Percentiles rank a stretch among this genome's conserved stretches.
phyloP scores from a whole-genome alignment of 1,284 basidiomycete genomes.

The Ustilago esculenta region DNA sequence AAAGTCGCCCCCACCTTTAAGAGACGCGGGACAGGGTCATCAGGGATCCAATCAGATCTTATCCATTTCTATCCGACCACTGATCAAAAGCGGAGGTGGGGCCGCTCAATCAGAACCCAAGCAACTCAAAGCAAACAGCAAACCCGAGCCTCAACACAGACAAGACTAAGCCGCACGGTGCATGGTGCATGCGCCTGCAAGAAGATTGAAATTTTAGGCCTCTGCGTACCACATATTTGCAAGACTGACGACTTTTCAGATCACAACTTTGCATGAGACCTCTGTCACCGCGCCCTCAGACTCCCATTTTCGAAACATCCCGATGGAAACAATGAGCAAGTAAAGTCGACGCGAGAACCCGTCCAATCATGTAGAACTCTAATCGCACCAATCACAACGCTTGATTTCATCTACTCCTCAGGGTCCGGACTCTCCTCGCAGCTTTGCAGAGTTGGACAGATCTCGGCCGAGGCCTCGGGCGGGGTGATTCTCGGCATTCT shows the following conservation, averaged over 20 bases:
- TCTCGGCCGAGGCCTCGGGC: constrained; percentile 23
- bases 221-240: no score
- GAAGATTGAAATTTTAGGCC: constrained; percentile 8
- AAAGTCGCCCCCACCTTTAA: constrained; percentile 1
- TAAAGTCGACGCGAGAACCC: constrained; percentile 14
- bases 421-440: constrained; percentile 16
- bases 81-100: constrained; percentile 1
- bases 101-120: constrained; percentile 6
- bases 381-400: constrained; percentile 47
- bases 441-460: constrained; percentile 11
- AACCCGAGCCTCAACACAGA: no score
- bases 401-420: constrained; percentile 17
- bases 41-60: constrained; percentile 38
- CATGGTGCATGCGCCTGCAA: background rate
- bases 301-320: no score
- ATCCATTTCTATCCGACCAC: constrained; percentile 35
- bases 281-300: no score
- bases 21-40: background rate
- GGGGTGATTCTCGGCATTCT: constrained; percentile 11
- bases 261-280: no score
- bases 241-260: constrained; percentile 29
- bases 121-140: background rate
- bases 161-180: no score
- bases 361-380: constrained; percentile 24
- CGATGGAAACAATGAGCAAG: background rate